Conservation (phyloP, 768 basidiomycete genomes). For the Calocybe indica region DNA sequence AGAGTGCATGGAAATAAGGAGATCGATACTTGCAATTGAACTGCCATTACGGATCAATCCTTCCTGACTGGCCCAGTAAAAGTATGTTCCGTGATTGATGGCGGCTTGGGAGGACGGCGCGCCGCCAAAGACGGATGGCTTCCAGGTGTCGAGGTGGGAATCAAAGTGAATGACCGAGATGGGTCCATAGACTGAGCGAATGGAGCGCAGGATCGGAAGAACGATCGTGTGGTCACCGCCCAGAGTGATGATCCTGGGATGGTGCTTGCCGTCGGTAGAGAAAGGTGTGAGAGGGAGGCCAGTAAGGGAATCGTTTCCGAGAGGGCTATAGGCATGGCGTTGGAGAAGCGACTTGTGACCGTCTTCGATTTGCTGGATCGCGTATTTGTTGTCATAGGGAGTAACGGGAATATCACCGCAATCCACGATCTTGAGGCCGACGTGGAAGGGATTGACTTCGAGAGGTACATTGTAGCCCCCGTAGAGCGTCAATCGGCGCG, state of each 20-base stretch:
- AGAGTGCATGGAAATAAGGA: slow-evolving; percentile 13
- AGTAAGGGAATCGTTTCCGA: slow-evolving; percentile 57
- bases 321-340: slow-evolving; percentile 51
- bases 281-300: slow-evolving; percentile 53
- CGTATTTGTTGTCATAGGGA: slow-evolving; percentile 69
- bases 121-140: slow-evolving; percentile 68
- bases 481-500: slow-evolving; percentile 66
- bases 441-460: slow-evolving; percentile 63
- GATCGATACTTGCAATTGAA: slow-evolving; percentile 72
- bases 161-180: slow-evolving; percentile 87
- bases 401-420: slow-evolving; percentile 74
- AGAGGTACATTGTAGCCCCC: slow-evolving; percentile 79
- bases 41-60: slow-evolving; percentile 73
- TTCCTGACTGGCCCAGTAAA: slow-evolving; percentile 83
- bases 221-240: slow-evolving; percentile 89
- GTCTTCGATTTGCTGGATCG: slow-evolving; percentile 69
- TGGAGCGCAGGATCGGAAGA: slow-evolving; percentile 54
- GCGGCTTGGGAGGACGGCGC: slow-evolving; percentile 66
- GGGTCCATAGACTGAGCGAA: slow-evolving; percentile 71
- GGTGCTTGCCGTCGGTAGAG: slow-evolving; percentile 63
- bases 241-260: slow-evolving; percentile 76
- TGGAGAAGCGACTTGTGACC: slow-evolving; percentile 70
- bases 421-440: slow-evolving; percentile 66
- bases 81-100: slow-evolving; percentile 87
- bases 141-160: slow-evolving; percentile 78